Evolutionary conservation across 495 filamentous ascomycete genomes (phyloP), one percentile per base, ranked within the genome.

Genomic region (Penicillium paradoxum): DNA sequence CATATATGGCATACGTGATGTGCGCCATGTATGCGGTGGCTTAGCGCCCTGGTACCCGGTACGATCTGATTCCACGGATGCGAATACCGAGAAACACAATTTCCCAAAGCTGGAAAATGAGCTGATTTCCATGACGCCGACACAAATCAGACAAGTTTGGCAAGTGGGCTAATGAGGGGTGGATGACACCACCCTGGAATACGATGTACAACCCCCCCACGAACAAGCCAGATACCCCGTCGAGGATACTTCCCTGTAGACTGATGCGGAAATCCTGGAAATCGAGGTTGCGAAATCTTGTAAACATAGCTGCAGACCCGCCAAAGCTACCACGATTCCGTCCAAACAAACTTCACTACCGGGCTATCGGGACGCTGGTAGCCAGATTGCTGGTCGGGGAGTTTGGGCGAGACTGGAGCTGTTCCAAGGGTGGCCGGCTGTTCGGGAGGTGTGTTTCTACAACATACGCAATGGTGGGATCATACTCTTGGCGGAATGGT

Each of bases 401-500:
- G 8, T 24, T 24, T 51, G 49, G 38, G 29, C 42, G 15, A 15
- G 40, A 2, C 11, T 17, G 39, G 21, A 19, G 11, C 24, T 25
- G 21, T 41, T 25, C 21, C 39, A 42, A 25, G 39, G 39, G 19
- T 42, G 11, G 21, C 32, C 21, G n/a, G 14, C 15, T 25, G 45
- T 42, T 42, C 29, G 24, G 24, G 24, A 7, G 24, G 24, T 27
- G 49, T 33, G 37, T 4, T 13, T 9, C 19, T 51, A 51, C n/a
- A n/a, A n/a, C n/a, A n/a, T n/a, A n/a, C 49, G 49, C 49, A 51
- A 51, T 51, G 13, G 11, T 51, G 49, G 49, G 29, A 43, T 51
- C 49, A 51, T 51, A 43, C 38, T 15, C 22, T 45, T 29, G 41
- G 45, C 21, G 10, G 4, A 25, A 36, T 6, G 29, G 14, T 5